These are phyloP conservation scores for Fusarium mexicanum DNA, from an alignment of 2,329 filamentous ascomycete genomes.

Conservation along the genomic window DNA sequence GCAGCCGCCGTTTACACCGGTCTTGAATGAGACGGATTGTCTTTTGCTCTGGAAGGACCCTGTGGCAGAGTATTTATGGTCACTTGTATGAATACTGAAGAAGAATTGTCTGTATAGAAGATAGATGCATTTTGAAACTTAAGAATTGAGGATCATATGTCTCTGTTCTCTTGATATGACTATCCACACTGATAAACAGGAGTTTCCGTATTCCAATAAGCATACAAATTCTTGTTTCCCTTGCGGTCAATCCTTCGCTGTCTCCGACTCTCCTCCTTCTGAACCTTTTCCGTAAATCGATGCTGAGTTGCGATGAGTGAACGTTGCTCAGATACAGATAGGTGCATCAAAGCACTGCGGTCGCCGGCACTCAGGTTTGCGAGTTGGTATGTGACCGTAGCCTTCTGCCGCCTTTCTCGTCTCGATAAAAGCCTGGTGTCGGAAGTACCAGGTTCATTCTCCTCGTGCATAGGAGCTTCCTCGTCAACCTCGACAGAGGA, in stretches of 20 bases:
- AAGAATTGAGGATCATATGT: too few relatives aligned
- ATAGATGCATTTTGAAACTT: too few relatives aligned
- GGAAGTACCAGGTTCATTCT: accelerated
- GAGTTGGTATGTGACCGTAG: background rate
- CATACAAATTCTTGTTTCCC: slow-evolving; percentile 14
- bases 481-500: background rate
- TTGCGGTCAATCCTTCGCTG: slow-evolving; percentile 11
- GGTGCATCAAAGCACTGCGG: background rate
- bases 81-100: background rate
- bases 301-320: background rate
- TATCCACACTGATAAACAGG: slow-evolving; percentile 14
- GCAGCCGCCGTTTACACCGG: background rate
- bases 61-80: slow-evolving; percentile 16
- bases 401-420: background rate
- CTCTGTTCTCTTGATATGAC: background rate
- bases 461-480: accelerated
- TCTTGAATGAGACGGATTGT: background rate
- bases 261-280: slow-evolving; percentile 9
- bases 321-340: slow-evolving; percentile 2
- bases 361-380: background rate
- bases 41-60: slow-evolving; percentile 18
- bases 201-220: slow-evolving; percentile 18
- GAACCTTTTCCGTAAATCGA: background rate
- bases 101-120: background rate
- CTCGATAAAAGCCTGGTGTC: background rate